phyloP scores from a whole-genome alignment of 495 filamentous ascomycete genomes.

The Podospora pseudocomata region DNA sequence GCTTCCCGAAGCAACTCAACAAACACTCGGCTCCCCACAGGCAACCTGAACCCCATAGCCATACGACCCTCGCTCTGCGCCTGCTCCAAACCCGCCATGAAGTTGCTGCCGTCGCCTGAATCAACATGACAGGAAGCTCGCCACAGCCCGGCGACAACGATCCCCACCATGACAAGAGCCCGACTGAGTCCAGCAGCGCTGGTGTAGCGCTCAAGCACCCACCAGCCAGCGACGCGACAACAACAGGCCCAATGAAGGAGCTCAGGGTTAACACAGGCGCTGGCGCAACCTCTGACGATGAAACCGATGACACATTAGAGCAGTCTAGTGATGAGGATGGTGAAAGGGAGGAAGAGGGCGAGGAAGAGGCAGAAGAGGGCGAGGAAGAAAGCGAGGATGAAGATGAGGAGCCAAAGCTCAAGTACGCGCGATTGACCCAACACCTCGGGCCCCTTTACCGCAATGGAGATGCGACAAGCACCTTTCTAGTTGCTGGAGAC shows the following conservation, averaged over 20 bases:
- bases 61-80: neutral
- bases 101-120: slow-evolving; percentile 18
- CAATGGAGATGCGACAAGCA: slow-evolving; percentile 90
- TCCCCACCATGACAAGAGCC: slow-evolving; percentile 13
- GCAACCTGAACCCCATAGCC: neutral
- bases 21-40: neutral
- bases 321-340: slow-evolving; percentile 3
- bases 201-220: slow-evolving; percentile 9
- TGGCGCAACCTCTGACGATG: slow-evolving; percentile 11
- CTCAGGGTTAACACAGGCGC: slow-evolving; percentile 8
- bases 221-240: slow-evolving; percentile 14
- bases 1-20: slow-evolving; percentile 14
- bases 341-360: slow-evolving; percentile 14
- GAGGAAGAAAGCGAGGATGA: slow-evolving; percentile 65
- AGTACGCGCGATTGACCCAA: slow-evolving; percentile 82
- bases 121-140: slow-evolving; percentile 47
- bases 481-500: slow-evolving; percentile 84
- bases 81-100: slow-evolving; percentile 27
- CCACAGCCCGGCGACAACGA: slow-evolving; percentile 37
- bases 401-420: slow-evolving; percentile 92
- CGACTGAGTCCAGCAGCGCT: slow-evolving; percentile 4
- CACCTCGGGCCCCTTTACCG: slow-evolving; percentile 78
- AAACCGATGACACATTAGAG: slow-evolving; percentile 5
- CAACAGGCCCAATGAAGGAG: neutral
- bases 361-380: slow-evolving; percentile 29